Evolutionary conservation across 1,284 basidiomycete genomes (phyloP).

Genomic region (Apiotrichum porosum): DNA sequence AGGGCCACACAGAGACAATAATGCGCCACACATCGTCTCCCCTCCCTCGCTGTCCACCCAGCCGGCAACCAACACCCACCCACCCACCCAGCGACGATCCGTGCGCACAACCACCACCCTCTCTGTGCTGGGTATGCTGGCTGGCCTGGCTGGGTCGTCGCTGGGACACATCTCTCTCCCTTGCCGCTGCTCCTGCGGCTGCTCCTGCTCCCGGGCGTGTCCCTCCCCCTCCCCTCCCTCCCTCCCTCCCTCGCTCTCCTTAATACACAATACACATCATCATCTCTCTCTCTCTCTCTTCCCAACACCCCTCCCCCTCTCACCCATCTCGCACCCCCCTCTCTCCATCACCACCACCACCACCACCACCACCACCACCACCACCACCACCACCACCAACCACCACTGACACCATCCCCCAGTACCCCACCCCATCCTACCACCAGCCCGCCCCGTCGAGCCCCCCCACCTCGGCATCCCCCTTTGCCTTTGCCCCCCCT

Average conservation of each 20-base stretch:
- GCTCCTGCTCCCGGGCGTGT: no score
- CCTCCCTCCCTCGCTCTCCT: not conserved
- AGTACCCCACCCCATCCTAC: constrained; percentile 6
- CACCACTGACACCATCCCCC: not conserved
- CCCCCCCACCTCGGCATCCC: constrained; percentile 34
- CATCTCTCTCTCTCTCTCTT: not conserved
- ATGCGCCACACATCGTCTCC: no score
- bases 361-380: not conserved
- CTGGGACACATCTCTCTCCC: not conserved
- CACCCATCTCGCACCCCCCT: not conserved
- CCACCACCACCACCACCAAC: not conserved
- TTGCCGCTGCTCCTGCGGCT: not conserved
- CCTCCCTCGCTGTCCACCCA: no score
- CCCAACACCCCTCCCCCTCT: not conserved
- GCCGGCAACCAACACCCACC: no score
- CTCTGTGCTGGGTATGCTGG: no score
- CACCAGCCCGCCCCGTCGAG: constrained; percentile 11
- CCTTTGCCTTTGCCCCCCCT: constrained; percentile 43
- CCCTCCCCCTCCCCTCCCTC: not conserved
- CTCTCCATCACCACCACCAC: not conserved
- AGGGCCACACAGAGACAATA: no score
- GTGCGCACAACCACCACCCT: no score
- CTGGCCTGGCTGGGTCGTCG: no score
- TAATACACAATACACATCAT: not conserved
- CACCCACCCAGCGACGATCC: no score